Evolutionary conservation across 768 basidiomycete genomes (phyloP).

Genomic region (Pleurotus ostreatus): DNA sequence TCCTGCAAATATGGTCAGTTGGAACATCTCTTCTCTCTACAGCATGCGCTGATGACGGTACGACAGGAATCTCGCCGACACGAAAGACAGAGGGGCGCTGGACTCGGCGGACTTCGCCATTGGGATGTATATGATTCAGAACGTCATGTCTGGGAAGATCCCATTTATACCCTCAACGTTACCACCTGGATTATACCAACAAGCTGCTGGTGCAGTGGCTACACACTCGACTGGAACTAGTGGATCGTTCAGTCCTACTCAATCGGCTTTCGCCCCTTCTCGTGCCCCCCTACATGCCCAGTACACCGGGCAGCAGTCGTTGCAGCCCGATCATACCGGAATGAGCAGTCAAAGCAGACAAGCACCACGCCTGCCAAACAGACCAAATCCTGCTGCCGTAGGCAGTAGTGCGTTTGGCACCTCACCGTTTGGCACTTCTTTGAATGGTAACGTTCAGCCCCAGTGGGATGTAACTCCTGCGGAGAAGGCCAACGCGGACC

Average conservation of each 20-base stretch:
- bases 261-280: conserved; percentile 34
- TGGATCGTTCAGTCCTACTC: conserved; percentile 56
- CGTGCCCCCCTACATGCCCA: conserved; percentile 50
- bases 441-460: conserved; percentile 13
- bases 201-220: conserved; percentile 51
- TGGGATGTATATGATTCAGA: conserved; percentile 95
- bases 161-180: conserved; percentile 68
- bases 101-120: conserved; percentile 91
- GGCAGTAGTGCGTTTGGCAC: conserved; percentile 14
- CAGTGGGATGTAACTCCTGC: conserved; percentile 81
- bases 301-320: conserved; percentile 53
- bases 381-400: conserved; percentile 29
- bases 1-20: conserved; percentile 88
- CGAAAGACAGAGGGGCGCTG: conserved; percentile 83
- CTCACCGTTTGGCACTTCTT: conserved; percentile 20
- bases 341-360: conserved; percentile 17
- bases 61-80: conserved; percentile 89
- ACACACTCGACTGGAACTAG: conserved; percentile 61
- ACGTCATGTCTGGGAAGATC: conserved; percentile 77
- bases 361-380: conserved; percentile 19
- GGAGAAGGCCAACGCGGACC: conserved; percentile 78
- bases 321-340: conserved; percentile 51
- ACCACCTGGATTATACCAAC: conserved; percentile 83
- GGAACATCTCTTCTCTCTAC: not conserved
- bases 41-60: not conserved